Percentiles rank a stretch among this genome's conserved stretches.
phyloP scores from a whole-genome alignment of 805 yeast genomes.

The Starmera quercuum region DNA sequence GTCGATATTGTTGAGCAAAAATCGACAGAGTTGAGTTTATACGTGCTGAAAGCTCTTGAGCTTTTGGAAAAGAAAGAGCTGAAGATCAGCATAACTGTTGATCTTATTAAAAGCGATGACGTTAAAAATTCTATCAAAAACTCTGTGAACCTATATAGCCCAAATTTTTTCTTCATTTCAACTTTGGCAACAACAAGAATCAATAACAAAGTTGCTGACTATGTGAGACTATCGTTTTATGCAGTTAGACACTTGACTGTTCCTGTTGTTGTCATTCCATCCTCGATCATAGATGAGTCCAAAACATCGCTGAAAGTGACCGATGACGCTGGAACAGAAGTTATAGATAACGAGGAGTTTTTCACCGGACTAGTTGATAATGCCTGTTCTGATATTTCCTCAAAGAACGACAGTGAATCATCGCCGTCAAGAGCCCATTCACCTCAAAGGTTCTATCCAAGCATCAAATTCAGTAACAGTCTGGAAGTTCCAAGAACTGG shows the following conservation, averaged over 20 bases:
- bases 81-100: conserved; percentile 15
- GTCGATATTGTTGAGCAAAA: conserved; percentile 7
- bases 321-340: background rate
- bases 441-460: conserved; percentile 7
- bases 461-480: conserved; percentile 14
- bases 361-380: background rate
- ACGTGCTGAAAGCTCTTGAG: conserved; percentile 9
- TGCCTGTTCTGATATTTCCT: background rate
- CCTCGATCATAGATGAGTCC: conserved; percentile 4
- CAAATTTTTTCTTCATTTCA: conserved; percentile 14
- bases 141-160: conserved; percentile 11
- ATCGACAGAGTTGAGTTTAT: conserved; percentile 8
- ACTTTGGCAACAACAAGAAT: conserved; percentile 9
- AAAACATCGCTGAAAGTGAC: background rate
- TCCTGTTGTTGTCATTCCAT: conserved; percentile 16
- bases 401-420: conserved; percentile 2
- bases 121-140: conserved; percentile 9
- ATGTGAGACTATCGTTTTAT: conserved; percentile 13
- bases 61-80: conserved; percentile 6
- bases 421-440: conserved; percentile 1
- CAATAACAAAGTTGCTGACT: conserved; percentile 1
- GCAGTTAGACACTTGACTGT: conserved; percentile 10
- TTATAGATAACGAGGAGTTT: background rate
- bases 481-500: conserved; percentile 7
- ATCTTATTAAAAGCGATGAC: conserved; percentile 13